A percentile compares a stretch with the other conserved stretches of the same genome.
Evolutionary conservation across 2,329 filamentous ascomycete species (phyloP).

Genomic region (Xylaria sp.): DNA sequence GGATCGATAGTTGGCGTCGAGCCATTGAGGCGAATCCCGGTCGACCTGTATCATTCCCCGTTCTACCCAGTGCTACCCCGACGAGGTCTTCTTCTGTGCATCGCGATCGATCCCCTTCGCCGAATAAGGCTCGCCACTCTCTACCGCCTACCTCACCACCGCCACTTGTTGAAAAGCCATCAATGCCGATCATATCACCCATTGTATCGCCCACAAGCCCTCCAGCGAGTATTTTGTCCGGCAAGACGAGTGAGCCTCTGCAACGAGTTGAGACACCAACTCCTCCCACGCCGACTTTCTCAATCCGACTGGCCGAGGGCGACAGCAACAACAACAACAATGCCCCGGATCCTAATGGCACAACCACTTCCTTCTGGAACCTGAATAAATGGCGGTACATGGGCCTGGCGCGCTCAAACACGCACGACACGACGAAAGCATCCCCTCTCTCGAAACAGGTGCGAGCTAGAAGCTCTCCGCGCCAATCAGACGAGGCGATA

Average conservation of each 20-base stretch:
- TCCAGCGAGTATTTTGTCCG: constrained; percentile 32
- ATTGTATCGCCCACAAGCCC: constrained; percentile 35
- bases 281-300: constrained; percentile 54
- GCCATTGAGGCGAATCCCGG: constrained; percentile 39
- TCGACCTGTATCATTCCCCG: constrained; percentile 34
- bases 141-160: constrained; percentile 27
- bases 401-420: constrained; percentile 9
- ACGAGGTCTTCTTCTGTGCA: constrained; percentile 26
- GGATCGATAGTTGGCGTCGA: constrained; percentile 85
- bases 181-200: constrained; percentile 23
- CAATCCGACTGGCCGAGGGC: constrained; percentile 38
- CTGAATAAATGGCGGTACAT: constrained; percentile 47
- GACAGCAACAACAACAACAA: constrained; percentile 35
- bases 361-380: constrained; percentile 53
- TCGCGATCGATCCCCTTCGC: constrained; percentile 54
- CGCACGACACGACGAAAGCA: not conserved
- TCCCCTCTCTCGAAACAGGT: constrained; percentile 12
- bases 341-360: constrained; percentile 35
- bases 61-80: constrained; percentile 31
- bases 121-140: constrained; percentile 37
- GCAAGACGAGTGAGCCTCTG: constrained; percentile 18
- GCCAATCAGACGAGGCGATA: constrained; percentile 10
- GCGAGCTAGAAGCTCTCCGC: constrained; percentile 14
- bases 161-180: constrained; percentile 32
- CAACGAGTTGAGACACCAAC: constrained; percentile 25